These are phyloP conservation scores for Xylaria longipes DNA, from an alignment of 495 filamentous ascomycete species.

Conservation along the genomic window DNA sequence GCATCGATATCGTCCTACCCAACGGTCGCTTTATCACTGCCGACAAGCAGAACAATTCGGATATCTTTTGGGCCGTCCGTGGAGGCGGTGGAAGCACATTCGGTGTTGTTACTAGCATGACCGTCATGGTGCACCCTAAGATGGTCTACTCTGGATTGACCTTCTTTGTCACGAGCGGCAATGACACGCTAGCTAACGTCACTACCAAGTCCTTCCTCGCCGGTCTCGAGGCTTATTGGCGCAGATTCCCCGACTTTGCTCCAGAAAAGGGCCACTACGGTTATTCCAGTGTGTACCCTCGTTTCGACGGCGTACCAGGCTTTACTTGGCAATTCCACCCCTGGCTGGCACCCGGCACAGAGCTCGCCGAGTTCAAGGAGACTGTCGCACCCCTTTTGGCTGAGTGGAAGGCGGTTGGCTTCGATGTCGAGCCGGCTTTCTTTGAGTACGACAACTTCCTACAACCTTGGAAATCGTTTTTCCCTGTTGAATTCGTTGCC, in stretches of 20 bases:
- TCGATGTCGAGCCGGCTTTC: conserved; percentile 49
- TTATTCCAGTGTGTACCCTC: conserved; percentile 50
- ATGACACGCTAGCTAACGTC: conserved; percentile 34
- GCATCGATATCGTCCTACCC: conserved; percentile 62
- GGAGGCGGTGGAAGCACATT: conserved; percentile 67
- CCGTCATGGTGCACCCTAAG: conserved; percentile 52
- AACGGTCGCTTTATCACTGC: conserved; percentile 64
- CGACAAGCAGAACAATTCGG: conserved; percentile 52
- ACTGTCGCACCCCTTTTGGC: conserved; percentile 55
- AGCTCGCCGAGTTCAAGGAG: conserved; percentile 47
- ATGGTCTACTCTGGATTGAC: conserved; percentile 48
- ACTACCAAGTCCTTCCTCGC: conserved; percentile 57
- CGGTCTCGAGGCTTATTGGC: conserved; percentile 55
- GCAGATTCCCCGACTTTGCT: conserved; percentile 54
- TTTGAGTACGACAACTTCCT: conserved; percentile 57
- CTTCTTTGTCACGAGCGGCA: conserved; percentile 37
- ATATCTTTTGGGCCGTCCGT: conserved; percentile 71
- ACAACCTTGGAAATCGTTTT: conserved; percentile 51
- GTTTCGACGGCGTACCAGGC: conserved; percentile 40
- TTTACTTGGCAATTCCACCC: conserved; percentile 51
- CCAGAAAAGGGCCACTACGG: conserved; percentile 58
- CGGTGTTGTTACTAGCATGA: conserved; percentile 62
- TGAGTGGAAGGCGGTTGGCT: conserved; percentile 44
- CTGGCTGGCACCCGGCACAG: conserved; percentile 58
- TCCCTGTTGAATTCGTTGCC: conserved; percentile 55